Base-by-base conservation (phyloP, 495 filamentous ascomycete genomes). In the Lentithecium fluviatile region DNA sequence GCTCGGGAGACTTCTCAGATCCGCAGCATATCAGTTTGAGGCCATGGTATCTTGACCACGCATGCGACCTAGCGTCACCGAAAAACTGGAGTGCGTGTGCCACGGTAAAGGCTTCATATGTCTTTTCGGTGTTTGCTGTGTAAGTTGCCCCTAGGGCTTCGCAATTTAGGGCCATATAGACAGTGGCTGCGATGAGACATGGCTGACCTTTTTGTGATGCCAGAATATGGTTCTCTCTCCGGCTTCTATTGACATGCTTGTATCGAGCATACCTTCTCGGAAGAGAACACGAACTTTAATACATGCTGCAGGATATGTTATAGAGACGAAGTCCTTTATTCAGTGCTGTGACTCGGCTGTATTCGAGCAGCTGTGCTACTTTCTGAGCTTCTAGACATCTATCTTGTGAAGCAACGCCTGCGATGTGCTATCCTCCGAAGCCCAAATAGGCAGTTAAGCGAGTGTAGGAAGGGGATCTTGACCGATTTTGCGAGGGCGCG, bases 21-120 rank as follows among this genome's bases (percentile, higher is more conserved):
- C 29, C 15, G 13, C 29, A 54, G 51, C 51, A 40, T 54, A 13
- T 54, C 15, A 54, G 51, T 24, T 2, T 42, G n/a, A 38, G 20
- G n/a, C 51, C 51, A 40, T 54, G 51, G 51, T 54, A 40, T 42
- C 32, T 54, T 21, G 51, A 54, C 6, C 8, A 32, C n/a, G 51
- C 29, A 38, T 54, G 51, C 36, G 17, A 25, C 13, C 7, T 17
- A 12, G 51, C 51, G 15, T 6, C 29, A 24, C 3, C 8, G 19
- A 3, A 15, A n/a, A 21, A 15, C 38, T 11, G 36, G n/a, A 25
- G 10, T 13, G 51, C 17, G 21, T 54, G 51, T 32, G 51, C 38
- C 6, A 21, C 38, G 2, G 23, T 40, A 19, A 40, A n/a, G 8
- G 36, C 20, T 25, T 19, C 51, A 2, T 54, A 54, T 42, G 51